These are phyloP conservation scores for Grosmannia clavigera DNA, from an alignment of 2,329 filamentous ascomycete genomes.

Conservation along the genomic window DNA sequence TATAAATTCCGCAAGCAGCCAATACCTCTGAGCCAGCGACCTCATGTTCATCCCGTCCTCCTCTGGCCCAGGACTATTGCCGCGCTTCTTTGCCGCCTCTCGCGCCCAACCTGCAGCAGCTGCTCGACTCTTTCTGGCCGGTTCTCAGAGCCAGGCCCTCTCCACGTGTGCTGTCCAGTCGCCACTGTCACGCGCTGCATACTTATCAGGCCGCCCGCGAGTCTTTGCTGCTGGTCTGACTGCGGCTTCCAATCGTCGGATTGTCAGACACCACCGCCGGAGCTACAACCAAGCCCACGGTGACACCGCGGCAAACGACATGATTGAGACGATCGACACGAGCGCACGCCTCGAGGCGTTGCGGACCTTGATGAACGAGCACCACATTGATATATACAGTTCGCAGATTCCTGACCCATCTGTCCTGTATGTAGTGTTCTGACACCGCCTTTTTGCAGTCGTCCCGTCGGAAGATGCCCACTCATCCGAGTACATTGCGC, in stretches of 20 bases:
- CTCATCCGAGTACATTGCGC: conserved; percentile 94
- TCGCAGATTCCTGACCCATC: neutral
- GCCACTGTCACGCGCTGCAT: neutral
- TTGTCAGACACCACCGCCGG: neutral
- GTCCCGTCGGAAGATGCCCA: conserved; percentile 95
- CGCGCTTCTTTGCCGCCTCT: neutral
- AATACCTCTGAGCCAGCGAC: neutral
- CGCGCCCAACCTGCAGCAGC: neutral
- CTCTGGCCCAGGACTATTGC: neutral
- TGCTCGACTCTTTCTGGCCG: neutral
- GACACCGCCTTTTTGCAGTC: conserved; percentile 40
- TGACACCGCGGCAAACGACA: conserved; percentile 14
- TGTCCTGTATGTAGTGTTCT: conserved; percentile 13
- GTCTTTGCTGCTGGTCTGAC: neutral
- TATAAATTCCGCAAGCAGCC: neutral
- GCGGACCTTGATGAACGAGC: conserved; percentile 74
- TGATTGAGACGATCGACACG: conserved; percentile 72
- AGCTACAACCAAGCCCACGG: conserved; percentile 10
- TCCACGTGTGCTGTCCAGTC: neutral
- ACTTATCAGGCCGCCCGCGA: neutral
- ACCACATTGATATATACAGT: conserved; percentile 89
- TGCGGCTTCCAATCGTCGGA: neutral
- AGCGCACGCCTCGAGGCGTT: conserved; percentile 62
- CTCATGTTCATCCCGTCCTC: neutral
- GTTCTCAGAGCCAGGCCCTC: neutral